Base-by-base conservation (phyloP, 768 basidiomycete genomes). In the Gymnopilus dilepis region DNA sequence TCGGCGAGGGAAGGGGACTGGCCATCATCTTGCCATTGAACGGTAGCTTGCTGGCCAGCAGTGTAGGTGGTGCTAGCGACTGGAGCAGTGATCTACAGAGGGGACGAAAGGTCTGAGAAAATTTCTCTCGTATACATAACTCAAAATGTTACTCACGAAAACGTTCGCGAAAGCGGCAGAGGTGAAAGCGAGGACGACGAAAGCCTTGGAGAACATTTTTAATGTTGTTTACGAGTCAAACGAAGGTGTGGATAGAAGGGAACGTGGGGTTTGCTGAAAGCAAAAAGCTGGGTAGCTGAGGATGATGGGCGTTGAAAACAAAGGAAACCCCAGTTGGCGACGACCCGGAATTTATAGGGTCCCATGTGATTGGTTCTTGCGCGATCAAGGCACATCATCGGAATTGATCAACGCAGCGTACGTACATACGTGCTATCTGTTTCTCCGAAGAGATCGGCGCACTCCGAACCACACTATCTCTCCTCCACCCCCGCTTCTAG, bases 1-100 rank as follows among this genome's bases (percentile, higher is more conserved):
- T 77, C 58, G 12, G 73, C 56, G 47, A 92, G 79, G 22, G 74
- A 51, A 4, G 91, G 89, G 1, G 75, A 1, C 0, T 24, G 53
- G 54, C 79, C 78, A 58, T 82, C 77, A 45, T 92, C 90, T 62
- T 81, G 69, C 91, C 91, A 94, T 37, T 60, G 70, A 54, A 93
- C 69, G 12, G 78, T 81, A 13, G 78, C 76, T 9, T 62, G 57
- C 64, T 85, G 75, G 5, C 89, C 89, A 57, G 77, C 87, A 15
- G 79, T 65, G 67, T 82, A 84, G 6, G 68, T 74, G 11, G 83
- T 80, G 0, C 76, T 38, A 8, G 77, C 72, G 15, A 82, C 75
- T 3, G 91, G 91, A 1, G 69, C 56, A 13, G 89, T 93, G 13
- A 86, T 73, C 91, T 92, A 59, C 17, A 51, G 15, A 15, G 21